Base-by-base conservation (phyloP, 2,329 filamentous ascomycete genomes). In the Polytolypa hystricis region DNA sequence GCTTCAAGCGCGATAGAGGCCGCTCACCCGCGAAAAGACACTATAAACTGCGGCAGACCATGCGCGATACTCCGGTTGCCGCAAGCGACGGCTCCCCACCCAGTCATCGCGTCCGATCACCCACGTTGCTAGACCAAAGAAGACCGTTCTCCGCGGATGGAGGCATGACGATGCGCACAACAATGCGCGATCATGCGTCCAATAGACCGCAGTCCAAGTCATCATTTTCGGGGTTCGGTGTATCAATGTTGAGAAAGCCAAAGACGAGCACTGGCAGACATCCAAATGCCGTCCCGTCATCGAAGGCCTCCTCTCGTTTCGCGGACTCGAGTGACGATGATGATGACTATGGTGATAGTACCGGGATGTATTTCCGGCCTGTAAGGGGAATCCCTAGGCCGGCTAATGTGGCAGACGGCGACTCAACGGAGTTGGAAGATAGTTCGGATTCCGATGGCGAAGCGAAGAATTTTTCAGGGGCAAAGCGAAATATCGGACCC, bases 31-130 rank as follows among this genome's bases (percentile, higher is more conserved):
- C 67, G 29, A 67, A 68, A 0, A 63, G 64, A 3, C 51, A 60
- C 16, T 71, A 76, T 36, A 70, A 65, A 1, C 84, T 93, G 67
- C 78, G 79, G 39, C 71, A 68, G 35, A 84, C 82, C 2, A 83
- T 94, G 82, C 73, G 86, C 41, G 62, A 60, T 17, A 53, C 59
- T 17, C 54, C 64, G 14, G 55, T 61, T 11, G 46, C 53, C 6
- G 55, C 58, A 33, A 47, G 52, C 26, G 46, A 56, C 31, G 53
- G 57, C 7, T 57, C 64, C 29, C 53, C 61, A 17, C 65, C 74
- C n/a, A 71, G 73, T n/a, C 70, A 73, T 16, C 79, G 78, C 40
- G 64, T 85, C 21, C 73, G 82, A 19, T 81, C 81, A 0, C 47
- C 82, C 27, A 87, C 82, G 2, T 84, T 82, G 0, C 64, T 72